Percentiles rank a stretch among this genome's conserved stretches.
Evolutionary conservation across 805 yeast genomes (phyloP).

Genomic region (Ogataea parapolymorpha): DNA sequence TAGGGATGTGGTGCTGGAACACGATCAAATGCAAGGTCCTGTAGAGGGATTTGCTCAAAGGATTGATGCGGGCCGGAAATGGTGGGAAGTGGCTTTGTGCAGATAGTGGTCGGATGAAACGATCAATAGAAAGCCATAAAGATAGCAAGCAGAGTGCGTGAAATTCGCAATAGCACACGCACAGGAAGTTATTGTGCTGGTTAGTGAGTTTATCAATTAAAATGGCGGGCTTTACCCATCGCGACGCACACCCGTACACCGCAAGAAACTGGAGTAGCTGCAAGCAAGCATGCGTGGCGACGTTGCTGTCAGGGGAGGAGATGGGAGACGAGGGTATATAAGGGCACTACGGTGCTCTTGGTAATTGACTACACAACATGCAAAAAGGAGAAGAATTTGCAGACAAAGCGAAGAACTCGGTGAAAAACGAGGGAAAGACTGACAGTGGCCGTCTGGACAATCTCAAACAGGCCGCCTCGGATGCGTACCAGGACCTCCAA

Average conservation of each 20-base stretch:
- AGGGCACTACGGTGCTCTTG: not conserved
- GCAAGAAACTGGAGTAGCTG: conserved; percentile 1
- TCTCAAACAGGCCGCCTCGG: conserved; percentile 69
- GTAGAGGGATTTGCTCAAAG: conserved; percentile 19
- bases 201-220: not conserved
- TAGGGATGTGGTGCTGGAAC: not conserved
- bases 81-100: not conserved
- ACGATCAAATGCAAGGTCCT: conserved; percentile 14
- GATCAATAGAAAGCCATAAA: not conserved
- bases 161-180: not conserved
- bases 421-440: conserved; percentile 45
- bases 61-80: not conserved
- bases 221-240: not conserved
- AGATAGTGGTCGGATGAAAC: not conserved
- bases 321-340: no score
- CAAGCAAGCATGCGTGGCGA: not conserved
- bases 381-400: conserved; percentile 59
- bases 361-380: not conserved
- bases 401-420: conserved; percentile 62
- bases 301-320: not conserved
- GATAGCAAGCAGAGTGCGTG: not conserved
- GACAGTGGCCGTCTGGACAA: conserved; percentile 62
- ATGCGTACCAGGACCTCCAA: conserved; percentile 59
- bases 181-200: not conserved
- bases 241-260: conserved; percentile 3